phyloP scores from a whole-genome alignment of 2,329 filamentous ascomycete genomes.

The Fusarium annulatum region DNA sequence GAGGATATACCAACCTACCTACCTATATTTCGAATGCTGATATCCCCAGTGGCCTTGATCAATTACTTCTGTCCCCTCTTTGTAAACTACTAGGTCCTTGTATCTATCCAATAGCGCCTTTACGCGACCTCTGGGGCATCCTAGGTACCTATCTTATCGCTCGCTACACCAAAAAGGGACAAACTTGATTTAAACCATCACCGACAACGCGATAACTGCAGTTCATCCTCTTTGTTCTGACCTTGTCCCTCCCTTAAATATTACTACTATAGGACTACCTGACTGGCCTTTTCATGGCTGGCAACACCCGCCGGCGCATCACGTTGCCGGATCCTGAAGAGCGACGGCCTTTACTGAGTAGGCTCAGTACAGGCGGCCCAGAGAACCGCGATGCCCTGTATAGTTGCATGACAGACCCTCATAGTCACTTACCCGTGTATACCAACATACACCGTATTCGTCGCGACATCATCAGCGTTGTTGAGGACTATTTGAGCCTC shows the following conservation, averaged over 20 bases:
- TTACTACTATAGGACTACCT: not conserved
- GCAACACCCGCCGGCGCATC: constrained; percentile 46
- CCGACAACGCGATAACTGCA: constrained; percentile 16
- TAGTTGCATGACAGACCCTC: constrained; percentile 67
- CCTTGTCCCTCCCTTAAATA: not conserved
- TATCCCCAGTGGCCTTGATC: not conserved
- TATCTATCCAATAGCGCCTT: constrained; percentile 1
- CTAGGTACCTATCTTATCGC: constrained; percentile 22
- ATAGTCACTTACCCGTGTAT: constrained; percentile 76
- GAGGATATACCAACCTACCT: not conserved
- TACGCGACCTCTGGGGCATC: not conserved
- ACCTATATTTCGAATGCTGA: not conserved
- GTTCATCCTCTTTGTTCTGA: constrained; percentile 4
- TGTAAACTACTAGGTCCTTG: not conserved
- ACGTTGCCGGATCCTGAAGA: constrained; percentile 49
- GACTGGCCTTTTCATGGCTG: constrained; percentile 36
- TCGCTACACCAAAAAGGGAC: constrained; percentile 20
- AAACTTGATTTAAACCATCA: constrained; percentile 27
- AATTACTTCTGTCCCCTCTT: constrained; percentile 1
- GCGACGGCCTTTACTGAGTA: constrained; percentile 51
- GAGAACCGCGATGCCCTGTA: constrained; percentile 54
- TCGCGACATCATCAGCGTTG: constrained; percentile 70
- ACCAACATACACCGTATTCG: constrained; percentile 80
- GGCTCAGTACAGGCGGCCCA: constrained; percentile 45
- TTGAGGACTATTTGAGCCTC: constrained; percentile 72